Conservation (phyloP, 768 basidiomycete genomes). For the Rhodosporidiobolus odoratus region DNA sequence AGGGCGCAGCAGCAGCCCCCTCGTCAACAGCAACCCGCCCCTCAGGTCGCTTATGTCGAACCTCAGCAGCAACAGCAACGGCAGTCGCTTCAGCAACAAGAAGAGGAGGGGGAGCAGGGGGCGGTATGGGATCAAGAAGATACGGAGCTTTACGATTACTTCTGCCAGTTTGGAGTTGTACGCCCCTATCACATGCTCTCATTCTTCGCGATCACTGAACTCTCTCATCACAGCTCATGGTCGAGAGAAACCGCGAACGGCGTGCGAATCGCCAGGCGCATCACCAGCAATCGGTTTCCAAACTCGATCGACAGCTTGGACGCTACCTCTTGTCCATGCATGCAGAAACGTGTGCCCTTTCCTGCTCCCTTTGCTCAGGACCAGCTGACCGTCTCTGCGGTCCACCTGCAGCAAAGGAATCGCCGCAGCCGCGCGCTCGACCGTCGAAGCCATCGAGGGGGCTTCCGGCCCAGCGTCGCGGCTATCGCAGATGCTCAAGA, state of each 20-base stretch:
- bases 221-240: not conserved
- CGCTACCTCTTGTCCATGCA: not conserved
- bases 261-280: not conserved
- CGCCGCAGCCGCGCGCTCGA: not conserved
- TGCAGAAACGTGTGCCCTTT: not conserved
- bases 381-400: not conserved
- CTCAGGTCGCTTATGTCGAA: too few relatives aligned
- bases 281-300: not conserved
- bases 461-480: not conserved
- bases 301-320: not conserved
- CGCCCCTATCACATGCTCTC: not conserved
- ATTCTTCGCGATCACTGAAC: not conserved
- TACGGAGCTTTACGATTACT: too few relatives aligned
- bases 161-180: not conserved
- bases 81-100: too few relatives aligned
- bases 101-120: too few relatives aligned
- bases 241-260: not conserved
- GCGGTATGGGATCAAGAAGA: too few relatives aligned
- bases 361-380: not conserved
- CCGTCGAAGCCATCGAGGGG: not conserved
- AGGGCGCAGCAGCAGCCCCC: too few relatives aligned
- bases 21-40: too few relatives aligned
- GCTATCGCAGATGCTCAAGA: not conserved
- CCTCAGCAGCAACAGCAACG: too few relatives aligned
- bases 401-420: not conserved